Base-by-base conservation (phyloP, 768 basidiomycete species). In the Daedaleopsis nitida region DNA sequence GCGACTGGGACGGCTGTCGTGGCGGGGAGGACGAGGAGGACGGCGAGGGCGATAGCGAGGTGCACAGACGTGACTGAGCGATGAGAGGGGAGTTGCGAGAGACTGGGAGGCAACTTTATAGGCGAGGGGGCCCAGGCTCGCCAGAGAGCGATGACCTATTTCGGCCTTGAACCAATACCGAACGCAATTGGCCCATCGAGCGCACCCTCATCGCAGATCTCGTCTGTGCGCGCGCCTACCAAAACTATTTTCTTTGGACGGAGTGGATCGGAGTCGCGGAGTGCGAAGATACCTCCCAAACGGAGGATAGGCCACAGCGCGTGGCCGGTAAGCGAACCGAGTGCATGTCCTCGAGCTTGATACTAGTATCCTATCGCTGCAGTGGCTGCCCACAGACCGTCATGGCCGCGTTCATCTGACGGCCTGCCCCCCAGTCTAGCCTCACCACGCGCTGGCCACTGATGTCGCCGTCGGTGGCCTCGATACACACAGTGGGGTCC, bases 101-200 rank as follows among this genome's bases (percentile, higher is more conserved):
- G 45, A 68, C 62, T 58, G 68, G 39, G 66, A 65, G 66, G 66
- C 56, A 55, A 59, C 66, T 73, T 72, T 73, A 72, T 72, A 70
- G 55, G 60, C 63, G 66, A 48, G 54, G 55, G 55, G 65, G 65
- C 60, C 60, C 62, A 65, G 68, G 44, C 68, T 60, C 59, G 57
- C 50, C 50, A 21, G 57, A 56, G 57, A 48, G 48, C 62, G 62
- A 64, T 35, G 58, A 49, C 58, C 62, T 59, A 58, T 58, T 56
- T 62, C 64, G 66, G 64, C 65, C 35, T 58, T 47, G 56, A 37
- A n/a, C 39, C 39, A 62, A 52, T 57, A 54, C 45, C 55, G 59
- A 56, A 60, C 50, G 52, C 50, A 48, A 57, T 51, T 54, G 43
- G 52, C 43, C 17, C 38, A 19, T 42, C 39, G 11, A 24, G 24